phyloP scores from a whole-genome alignment of 2,329 filamentous ascomycete species.

The Colletotrichum abscissum region DNA sequence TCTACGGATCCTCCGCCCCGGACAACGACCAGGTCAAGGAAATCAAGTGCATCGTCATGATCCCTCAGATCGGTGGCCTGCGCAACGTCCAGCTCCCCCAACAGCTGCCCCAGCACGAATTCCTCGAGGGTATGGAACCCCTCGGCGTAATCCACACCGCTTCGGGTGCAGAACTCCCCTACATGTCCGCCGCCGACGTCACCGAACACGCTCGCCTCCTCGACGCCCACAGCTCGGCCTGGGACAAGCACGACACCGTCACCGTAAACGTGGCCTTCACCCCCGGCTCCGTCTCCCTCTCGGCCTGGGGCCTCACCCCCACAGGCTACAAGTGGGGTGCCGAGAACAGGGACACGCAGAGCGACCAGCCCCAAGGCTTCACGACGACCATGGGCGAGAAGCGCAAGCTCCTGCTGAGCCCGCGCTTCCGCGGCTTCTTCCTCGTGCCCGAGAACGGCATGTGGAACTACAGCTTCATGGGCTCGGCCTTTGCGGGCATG shows the following conservation, averaged over 20 bases:
- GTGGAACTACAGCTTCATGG: constrained; percentile 99
- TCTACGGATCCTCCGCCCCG: constrained; percentile 91
- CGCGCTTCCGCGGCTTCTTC: constrained; percentile 96
- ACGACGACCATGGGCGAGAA: constrained; percentile 93
- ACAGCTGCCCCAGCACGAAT: constrained; percentile 90
- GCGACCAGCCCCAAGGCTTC: constrained; percentile 95
- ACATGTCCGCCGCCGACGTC: constrained; percentile 96
- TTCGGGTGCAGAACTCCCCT: constrained; percentile 92
- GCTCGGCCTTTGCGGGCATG: constrained; percentile 84
- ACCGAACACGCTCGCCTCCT: constrained; percentile 94
- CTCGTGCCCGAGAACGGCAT: constrained; percentile 88
- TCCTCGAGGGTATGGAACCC: constrained; percentile 86
- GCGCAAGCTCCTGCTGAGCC: constrained; percentile 91
- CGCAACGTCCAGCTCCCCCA: constrained; percentile 92
- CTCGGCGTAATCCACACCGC: constrained; percentile 96
- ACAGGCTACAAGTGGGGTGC: constrained; percentile 96
- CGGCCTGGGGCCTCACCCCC: constrained; percentile 92
- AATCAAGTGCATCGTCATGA: constrained; percentile 95
- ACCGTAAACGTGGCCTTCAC: constrained; percentile 98
- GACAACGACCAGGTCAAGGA: constrained; percentile 99
- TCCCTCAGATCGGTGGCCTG: constrained; percentile 94
- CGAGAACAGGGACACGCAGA: constrained; percentile 92
- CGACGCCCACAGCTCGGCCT: constrained; percentile 75
- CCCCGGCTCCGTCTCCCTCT: constrained; percentile 93
- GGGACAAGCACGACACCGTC: constrained; percentile 89